Evolutionary conservation across 305 asterid species (phyloP).

Genomic region (Petunia hybrid): DNA sequence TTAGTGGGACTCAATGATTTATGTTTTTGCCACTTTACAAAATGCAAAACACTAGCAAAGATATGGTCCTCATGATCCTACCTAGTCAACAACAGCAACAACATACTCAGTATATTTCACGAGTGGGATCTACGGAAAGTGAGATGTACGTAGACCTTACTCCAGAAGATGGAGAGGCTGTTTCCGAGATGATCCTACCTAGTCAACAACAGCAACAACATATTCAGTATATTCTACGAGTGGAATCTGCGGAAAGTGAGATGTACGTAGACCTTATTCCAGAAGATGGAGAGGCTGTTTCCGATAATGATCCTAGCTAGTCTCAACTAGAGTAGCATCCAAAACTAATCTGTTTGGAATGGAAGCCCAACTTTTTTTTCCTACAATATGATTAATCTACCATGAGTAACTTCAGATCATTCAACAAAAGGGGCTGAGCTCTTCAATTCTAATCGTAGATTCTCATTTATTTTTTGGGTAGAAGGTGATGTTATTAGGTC

Average conservation of each 20-base stretch:
- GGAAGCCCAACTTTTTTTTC: background rate
- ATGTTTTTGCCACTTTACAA: background rate
- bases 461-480: constrained; percentile 12
- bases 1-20: constrained; percentile 29
- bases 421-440: constrained; percentile 26
- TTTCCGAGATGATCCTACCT: no score
- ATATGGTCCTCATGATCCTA: constrained; percentile 31
- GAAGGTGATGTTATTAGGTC: constrained; percentile 9
- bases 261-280: no score
- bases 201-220: no score
- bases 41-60: constrained; percentile 7
- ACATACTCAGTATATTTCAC: no score
- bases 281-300: no score
- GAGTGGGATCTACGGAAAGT: no score
- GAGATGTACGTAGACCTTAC: no score
- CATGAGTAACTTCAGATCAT: constrained; percentile 19
- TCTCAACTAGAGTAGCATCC: constrained; percentile 24
- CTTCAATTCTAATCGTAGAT: constrained; percentile 21
- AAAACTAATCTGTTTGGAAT: background rate
- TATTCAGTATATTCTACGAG: no score
- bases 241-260: no score
- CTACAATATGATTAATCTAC: constrained; percentile 22
- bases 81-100: no score
- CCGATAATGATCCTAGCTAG: background rate
- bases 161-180: no score